Evolutionary conservation across 768 basidiomycete genomes (phyloP).

Genomic region (Russula griseocarnosa): DNA sequence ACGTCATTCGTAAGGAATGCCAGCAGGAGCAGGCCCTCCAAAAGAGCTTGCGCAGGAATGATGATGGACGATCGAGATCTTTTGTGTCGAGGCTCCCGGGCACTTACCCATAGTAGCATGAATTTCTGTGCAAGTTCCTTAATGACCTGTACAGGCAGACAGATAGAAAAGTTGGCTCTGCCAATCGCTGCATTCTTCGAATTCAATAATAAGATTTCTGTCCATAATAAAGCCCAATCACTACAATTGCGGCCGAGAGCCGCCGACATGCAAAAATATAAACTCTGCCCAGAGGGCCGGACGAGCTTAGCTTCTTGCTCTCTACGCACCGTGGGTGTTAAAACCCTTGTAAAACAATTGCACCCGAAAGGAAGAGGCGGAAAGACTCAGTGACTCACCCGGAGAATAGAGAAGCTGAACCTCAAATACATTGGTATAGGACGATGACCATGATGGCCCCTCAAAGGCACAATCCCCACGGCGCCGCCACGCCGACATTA

Average conservation of each 20-base stretch:
- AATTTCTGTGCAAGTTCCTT: background rate
- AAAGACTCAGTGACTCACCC: too few relatives aligned
- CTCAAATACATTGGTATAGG: too few relatives aligned
- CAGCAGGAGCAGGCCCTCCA: constrained; percentile 49
- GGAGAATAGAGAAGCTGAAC: too few relatives aligned
- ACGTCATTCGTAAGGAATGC: constrained; percentile 80
- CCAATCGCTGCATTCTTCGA: too few relatives aligned
- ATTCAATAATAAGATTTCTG: constrained; percentile 73
- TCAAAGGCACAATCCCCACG: too few relatives aligned
- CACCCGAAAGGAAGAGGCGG: too few relatives aligned
- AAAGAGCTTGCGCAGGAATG: constrained; percentile 52
- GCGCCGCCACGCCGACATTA: too few relatives aligned
- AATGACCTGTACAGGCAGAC: background rate
- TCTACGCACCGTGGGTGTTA: too few relatives aligned
- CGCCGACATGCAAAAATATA: constrained; percentile 32
- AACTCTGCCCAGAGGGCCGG: background rate
- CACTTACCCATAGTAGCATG: constrained; percentile 12
- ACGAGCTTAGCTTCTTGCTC: too few relatives aligned
- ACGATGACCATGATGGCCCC: too few relatives aligned
- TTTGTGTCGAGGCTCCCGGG: background rate
- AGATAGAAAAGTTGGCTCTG: background rate
- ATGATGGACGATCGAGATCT: background rate
- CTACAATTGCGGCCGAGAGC: constrained; percentile 91
- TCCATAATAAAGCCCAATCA: constrained; percentile 84
- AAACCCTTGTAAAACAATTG: too few relatives aligned